Conservation (phyloP, 345 rosid genomes). For the Leavenworthia alabamica region DNA sequence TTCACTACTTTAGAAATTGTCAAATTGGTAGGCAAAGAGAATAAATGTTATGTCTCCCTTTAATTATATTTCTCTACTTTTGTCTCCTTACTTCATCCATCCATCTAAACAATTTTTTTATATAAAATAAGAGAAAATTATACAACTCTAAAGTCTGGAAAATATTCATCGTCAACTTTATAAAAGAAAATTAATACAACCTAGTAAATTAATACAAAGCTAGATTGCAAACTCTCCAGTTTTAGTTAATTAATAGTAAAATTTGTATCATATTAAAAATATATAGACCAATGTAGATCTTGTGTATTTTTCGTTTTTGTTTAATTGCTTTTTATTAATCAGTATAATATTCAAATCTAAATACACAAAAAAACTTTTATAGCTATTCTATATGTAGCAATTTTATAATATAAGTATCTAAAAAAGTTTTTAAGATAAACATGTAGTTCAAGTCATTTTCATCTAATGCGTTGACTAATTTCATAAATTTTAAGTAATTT, state of each 20-base stretch:
- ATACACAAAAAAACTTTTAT: no score
- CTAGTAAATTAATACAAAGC: no score
- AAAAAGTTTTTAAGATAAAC: background rate
- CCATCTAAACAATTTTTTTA: background rate
- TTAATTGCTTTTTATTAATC: no score
- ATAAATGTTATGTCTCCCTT: background rate
- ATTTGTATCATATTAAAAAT: background rate
- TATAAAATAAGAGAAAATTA: background rate
- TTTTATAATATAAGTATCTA: background rate
- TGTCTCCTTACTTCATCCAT: constrained; percentile 10
- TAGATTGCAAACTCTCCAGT: background rate
- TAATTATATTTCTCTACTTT: background rate
- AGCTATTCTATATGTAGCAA: background rate
- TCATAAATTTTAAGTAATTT: background rate
- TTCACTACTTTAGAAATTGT: constrained; percentile 16
- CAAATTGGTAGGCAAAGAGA: background rate
- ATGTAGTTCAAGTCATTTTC: background rate
- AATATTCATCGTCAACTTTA: background rate
- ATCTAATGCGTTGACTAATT: background rate
- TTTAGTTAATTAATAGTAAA: background rate
- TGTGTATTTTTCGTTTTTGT: background rate
- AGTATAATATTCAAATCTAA: background rate
- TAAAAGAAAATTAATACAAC: background rate
- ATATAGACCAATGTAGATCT: background rate
- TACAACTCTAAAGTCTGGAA: background rate